Conservation (phyloP, 495 filamentous ascomycete species). For the Entonaema liquescens region DNA sequence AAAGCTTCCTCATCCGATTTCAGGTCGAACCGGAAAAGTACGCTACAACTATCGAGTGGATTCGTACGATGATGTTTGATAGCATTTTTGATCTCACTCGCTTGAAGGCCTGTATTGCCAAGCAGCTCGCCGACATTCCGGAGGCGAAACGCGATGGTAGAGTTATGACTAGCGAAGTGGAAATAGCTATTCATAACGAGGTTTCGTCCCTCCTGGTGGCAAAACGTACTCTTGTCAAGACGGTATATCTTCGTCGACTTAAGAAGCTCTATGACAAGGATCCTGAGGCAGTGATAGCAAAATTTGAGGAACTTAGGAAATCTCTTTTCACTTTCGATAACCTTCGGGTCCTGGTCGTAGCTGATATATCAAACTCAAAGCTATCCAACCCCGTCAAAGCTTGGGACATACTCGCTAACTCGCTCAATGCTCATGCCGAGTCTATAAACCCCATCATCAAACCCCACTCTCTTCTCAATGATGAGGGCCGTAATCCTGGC, state of each 20-base stretch:
- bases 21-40: constrained; percentile 91
- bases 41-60: constrained; percentile 80
- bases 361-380: constrained; percentile 78
- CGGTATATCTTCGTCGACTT: constrained; percentile 85
- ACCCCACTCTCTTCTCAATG: constrained; percentile 68
- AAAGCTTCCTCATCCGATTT: constrained; percentile 81
- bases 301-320: constrained; percentile 78
- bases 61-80: constrained; percentile 85
- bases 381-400: constrained; percentile 80
- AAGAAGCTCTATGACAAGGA: constrained; percentile 76
- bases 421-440: constrained; percentile 55
- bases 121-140: constrained; percentile 90
- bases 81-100: constrained; percentile 84
- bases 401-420: constrained; percentile 71
- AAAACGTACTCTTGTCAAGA: constrained; percentile 83
- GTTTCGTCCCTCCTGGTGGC: constrained; percentile 77
- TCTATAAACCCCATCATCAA: constrained; percentile 54
- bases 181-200: constrained; percentile 79
- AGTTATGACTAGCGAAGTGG: constrained; percentile 77
- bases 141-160: constrained; percentile 90
- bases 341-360: constrained; percentile 83
- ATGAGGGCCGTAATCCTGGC: constrained; percentile 76
- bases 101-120: constrained; percentile 82
- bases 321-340: constrained; percentile 82
- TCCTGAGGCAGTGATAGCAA: constrained; percentile 73